Evolutionary conservation across 768 basidiomycete species (phyloP), one percentile per base, ranked within the genome.

Genomic region (Psilocybe cyanescens): DNA sequence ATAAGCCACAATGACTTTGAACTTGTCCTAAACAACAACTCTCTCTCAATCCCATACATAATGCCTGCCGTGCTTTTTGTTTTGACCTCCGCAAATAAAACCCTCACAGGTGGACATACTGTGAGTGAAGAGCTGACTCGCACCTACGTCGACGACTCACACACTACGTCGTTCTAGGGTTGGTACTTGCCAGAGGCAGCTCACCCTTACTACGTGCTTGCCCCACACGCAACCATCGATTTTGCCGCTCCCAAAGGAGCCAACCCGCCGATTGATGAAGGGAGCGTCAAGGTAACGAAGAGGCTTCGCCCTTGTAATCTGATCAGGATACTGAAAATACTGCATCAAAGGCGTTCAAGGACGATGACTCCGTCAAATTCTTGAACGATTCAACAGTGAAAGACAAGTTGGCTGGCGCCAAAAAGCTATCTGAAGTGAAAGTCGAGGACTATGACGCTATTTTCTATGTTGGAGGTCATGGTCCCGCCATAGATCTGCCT

Each of bases 401-500:
- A 64, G 65, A 72, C 14, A 85, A 89, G 66, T 69, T 90, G 31
- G 79, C 78, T 7, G 75, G 75, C 35, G 83, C 90, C 3, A 86
- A 87, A 75, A 84, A 80, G 72, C 76, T 94, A 49, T 73, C 79
- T 0, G 85, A 88, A 1, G 81, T 94, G 65, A 79, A 81, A 50
- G 75, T 73, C 4, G 72, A 79, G 31, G 85, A 90, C 66, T 94
- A 91, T 69, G 86, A 82, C 55, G 92, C 87, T 12, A 76, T 94
- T 58, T 92, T 90, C 75, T 91, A 91, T 68, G 82, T 90, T 58
- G 92, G 92, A 45, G 91, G 92, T 33, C 90, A 92, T 68, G 90
- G 90, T 0, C 90, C 92, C 11, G 83, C 88, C 39, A 78, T 94
- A 48, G 92, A 94, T 72, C 81, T 94, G 41, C 74, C 91, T 1